phyloP scores from a whole-genome alignment of 75 land plant genomes.

The Selaginella moellendorffii region DNA sequence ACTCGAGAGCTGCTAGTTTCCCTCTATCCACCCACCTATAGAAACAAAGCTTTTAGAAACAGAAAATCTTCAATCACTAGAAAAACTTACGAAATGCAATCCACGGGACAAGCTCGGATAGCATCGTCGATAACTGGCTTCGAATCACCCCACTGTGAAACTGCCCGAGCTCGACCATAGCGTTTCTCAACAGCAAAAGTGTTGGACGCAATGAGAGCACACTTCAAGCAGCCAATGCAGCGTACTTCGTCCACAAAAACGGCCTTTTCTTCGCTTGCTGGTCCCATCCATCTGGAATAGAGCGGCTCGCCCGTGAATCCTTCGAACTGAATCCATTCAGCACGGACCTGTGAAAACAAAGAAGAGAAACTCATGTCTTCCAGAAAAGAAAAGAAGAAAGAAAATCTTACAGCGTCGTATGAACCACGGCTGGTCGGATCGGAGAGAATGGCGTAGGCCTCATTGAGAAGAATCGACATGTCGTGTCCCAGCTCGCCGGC shows the following conservation, averaged over 20 bases:
- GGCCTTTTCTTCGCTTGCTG: conserved; percentile 54
- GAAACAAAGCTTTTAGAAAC: neutral
- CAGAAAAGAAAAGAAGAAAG: too few relatives aligned
- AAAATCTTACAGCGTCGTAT: conserved; percentile 56
- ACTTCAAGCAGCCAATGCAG: conserved; percentile 92
- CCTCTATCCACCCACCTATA: conserved; percentile 61
- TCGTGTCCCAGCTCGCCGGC: conserved; percentile 82
- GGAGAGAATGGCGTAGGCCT: conserved; percentile 62
- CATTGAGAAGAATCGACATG: conserved; percentile 91
- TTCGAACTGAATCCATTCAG: conserved; percentile 38
- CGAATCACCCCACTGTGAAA: conserved; percentile 90
- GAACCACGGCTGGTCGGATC: conserved; percentile 42
- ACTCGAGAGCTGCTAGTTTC: conserved; percentile 71
- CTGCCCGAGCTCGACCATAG: conserved; percentile 81
- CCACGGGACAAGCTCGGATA: conserved; percentile 79
- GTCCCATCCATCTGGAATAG: conserved; percentile 76
- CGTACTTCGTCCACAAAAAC: conserved; percentile 82
- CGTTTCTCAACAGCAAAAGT: conserved; percentile 88
- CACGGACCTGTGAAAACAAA: conserved; percentile 36
- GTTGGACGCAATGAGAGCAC: conserved; percentile 72
- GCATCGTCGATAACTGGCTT: conserved; percentile 55
- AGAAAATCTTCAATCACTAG: neutral
- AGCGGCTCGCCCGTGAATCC: conserved; percentile 82
- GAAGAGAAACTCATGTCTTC: too few relatives aligned
- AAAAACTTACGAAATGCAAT: conserved; percentile 79